Percentiles rank a stretch among this genome's conserved stretches.
Evolutionary conservation across 768 basidiomycete genomes (phyloP).

Genomic region (Trametes cubensis): DNA sequence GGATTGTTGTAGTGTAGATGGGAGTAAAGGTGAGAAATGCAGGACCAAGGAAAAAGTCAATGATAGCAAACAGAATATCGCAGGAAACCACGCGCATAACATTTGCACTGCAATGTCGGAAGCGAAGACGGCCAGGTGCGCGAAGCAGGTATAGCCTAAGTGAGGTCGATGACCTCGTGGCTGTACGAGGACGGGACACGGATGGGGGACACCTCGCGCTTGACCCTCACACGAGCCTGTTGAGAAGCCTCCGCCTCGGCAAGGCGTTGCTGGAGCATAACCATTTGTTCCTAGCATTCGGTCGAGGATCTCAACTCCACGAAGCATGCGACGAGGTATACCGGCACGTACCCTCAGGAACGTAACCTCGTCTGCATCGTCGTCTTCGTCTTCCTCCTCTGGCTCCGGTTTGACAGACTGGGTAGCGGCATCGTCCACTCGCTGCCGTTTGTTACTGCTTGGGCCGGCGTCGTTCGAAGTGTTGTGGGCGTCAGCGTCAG

Average conservation of each 20-base stretch:
- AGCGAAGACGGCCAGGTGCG: no score
- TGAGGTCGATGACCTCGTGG: conserved; percentile 3
- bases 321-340: background rate
- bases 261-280: background rate
- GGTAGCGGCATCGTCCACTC: background rate
- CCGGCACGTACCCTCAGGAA: background rate
- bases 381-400: background rate
- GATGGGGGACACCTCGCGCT: conserved; percentile 1
- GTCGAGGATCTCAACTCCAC: no score
- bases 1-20: no score
- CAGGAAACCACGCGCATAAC: no score
- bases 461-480: background rate
- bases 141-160: background rate
- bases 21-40: no score
- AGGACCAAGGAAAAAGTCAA: no score
- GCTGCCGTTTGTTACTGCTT: background rate
- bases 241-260: background rate
- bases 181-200: background rate
- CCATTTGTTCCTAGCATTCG: background rate
- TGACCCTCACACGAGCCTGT: background rate
- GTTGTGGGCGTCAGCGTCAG: background rate
- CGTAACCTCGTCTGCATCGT: background rate
- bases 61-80: no score
- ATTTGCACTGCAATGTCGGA: no score
- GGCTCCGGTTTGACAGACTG: background rate